These are phyloP conservation scores for Rhizopogon vesiculosus DNA, from an alignment of 768 basidiomycete species.

Conservation along the genomic window DNA sequence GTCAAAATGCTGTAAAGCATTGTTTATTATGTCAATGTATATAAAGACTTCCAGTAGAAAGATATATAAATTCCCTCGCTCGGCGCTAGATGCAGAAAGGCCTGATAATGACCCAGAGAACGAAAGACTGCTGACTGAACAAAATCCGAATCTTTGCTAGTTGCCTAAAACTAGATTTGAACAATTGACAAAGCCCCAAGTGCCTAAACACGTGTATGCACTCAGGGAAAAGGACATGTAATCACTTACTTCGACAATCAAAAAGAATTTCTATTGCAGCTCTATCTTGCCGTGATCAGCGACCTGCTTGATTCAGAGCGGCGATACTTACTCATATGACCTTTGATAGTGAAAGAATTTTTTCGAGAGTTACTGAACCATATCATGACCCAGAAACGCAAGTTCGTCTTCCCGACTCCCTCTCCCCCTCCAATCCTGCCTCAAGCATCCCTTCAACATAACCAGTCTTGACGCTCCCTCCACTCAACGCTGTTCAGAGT, in stretches of 20 bases:
- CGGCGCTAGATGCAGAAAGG: no score
- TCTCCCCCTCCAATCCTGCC: background rate
- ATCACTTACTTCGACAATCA: background rate
- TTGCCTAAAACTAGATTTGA: background rate
- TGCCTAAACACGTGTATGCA: background rate
- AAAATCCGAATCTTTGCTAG: background rate
- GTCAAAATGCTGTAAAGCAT: no score
- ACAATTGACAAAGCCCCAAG: background rate
- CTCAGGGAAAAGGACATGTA: background rate
- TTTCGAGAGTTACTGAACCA: slow-evolving; percentile 2
- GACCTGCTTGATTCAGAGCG: slow-evolving; percentile 4
- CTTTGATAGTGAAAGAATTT: slow-evolving; percentile 7
- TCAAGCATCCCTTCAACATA: background rate
- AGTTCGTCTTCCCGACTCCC: background rate
- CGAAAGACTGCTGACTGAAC: no score
- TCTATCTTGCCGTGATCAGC: background rate
- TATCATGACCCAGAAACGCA: background rate
- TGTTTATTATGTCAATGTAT: no score
- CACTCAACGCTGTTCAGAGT: background rate
- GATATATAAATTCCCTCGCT: no score
- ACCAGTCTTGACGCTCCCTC: background rate
- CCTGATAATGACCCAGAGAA: no score
- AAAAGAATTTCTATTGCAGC: background rate
- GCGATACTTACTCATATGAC: slow-evolving; percentile 2
- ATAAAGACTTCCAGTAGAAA: no score